These are phyloP conservation scores for Sporothrix protearum DNA, from an alignment of 2,329 filamentous ascomycete genomes.

Conservation along the genomic window DNA sequence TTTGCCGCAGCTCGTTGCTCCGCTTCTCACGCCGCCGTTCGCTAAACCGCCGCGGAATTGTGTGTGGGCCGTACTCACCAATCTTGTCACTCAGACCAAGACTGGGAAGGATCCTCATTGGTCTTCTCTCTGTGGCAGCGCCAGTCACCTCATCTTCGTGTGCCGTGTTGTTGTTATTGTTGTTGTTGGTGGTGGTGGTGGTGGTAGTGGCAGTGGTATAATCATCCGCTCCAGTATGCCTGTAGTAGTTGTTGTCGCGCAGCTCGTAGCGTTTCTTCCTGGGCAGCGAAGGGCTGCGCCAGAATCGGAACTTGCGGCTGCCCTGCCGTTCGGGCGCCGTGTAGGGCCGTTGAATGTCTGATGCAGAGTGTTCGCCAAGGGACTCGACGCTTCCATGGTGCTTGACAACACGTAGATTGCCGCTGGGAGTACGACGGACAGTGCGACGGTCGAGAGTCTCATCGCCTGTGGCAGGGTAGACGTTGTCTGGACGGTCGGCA, in stretches of 20 bases:
- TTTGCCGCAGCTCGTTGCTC: slow-evolving; percentile 55
- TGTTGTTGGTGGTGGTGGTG: not conserved
- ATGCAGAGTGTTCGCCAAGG: slow-evolving; percentile 32
- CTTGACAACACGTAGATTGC: slow-evolving; percentile 57
- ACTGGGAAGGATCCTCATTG: slow-evolving; percentile 33
- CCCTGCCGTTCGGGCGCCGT: slow-evolving; percentile 35
- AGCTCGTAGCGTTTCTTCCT: not conserved
- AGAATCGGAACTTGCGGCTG: slow-evolving; percentile 28
- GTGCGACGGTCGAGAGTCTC: slow-evolving; percentile 52
- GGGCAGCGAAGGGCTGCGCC: slow-evolving; percentile 24
- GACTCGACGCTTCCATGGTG: slow-evolving; percentile 50
- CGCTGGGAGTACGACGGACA: slow-evolving; percentile 57
- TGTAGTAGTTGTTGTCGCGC: not conserved
- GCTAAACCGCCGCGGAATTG: slow-evolving; percentile 53
- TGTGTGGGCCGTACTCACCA: slow-evolving; percentile 48
- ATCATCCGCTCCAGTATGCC: not conserved
- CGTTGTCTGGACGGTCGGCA: slow-evolving; percentile 41
- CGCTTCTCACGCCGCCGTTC: slow-evolving; percentile 58
- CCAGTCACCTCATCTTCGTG: not conserved
- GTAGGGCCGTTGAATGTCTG: slow-evolving; percentile 36
- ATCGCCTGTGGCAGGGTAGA: slow-evolving; percentile 28
- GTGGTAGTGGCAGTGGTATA: not conserved
- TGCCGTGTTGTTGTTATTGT: not conserved
- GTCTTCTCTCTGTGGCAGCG: not conserved
- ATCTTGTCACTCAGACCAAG: slow-evolving; percentile 48